Conservation (phyloP, 108 stramenopile species). For the Skeletonema tropicum region DNA sequence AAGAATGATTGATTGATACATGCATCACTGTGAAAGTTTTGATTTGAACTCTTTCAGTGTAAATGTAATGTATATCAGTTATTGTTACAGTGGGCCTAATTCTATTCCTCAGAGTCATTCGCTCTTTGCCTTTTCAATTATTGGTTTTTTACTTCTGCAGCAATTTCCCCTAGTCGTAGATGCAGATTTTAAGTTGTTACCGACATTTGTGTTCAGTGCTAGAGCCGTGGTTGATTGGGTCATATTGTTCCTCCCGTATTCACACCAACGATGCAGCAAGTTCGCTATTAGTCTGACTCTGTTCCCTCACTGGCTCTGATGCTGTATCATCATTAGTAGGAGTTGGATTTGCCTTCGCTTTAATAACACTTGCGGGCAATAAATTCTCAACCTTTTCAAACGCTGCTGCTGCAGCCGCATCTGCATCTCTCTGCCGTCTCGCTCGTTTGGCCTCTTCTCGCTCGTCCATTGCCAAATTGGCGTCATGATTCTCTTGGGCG, state of each 20-base stretch:
- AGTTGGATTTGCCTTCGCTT: constrained; percentile 12
- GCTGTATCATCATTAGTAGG: neutral
- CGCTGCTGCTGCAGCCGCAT: constrained; percentile 72
- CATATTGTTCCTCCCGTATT: neutral
- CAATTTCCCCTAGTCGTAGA: neutral
- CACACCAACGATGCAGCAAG: neutral
- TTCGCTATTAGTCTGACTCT: neutral
- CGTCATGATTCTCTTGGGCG: constrained; percentile 87
- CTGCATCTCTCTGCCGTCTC: constrained; percentile 69
- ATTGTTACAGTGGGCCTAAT: neutral
- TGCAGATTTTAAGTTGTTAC: neutral
- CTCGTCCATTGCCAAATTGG: constrained; percentile 69
- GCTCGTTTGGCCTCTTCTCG: constrained; percentile 64
- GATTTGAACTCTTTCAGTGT: neutral
- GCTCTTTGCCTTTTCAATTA: neutral
- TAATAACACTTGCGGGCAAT: constrained; percentile 47
- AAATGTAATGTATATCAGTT: neutral
- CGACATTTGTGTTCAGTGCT: neutral
- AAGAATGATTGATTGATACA: neutral
- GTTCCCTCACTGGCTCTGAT: neutral
- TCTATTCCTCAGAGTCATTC: neutral
- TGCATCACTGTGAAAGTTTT: neutral
- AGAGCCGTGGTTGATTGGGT: neutral
- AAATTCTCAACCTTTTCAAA: constrained; percentile 82
- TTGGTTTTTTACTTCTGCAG: neutral